Conservation (phyloP, 106 monocot genomes). For the Gastrodia elata region DNA sequence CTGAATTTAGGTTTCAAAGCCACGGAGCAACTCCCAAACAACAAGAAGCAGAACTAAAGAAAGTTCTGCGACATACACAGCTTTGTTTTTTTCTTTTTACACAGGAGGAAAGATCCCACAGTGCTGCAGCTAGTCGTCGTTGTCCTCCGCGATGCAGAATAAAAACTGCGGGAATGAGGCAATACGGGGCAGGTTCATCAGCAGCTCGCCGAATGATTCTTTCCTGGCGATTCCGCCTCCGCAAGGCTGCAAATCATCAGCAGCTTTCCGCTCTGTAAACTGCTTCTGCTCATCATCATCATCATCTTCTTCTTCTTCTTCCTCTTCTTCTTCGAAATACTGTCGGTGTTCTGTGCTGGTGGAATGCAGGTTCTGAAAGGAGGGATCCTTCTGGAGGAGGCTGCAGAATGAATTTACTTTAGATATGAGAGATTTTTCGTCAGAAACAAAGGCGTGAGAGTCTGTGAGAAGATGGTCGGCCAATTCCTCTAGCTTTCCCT, state of each 20-base stretch:
- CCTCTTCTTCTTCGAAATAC: neutral
- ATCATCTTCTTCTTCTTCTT: neutral
- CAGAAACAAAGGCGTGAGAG: constrained; percentile 40
- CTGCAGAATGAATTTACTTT: constrained; percentile 77
- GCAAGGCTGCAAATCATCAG: constrained; percentile 9
- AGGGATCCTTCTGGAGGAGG: constrained; percentile 57
- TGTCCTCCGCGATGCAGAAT: constrained; percentile 48
- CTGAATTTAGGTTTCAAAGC: neutral
- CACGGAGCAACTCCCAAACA: neutral
- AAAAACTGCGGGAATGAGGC: constrained; percentile 69
- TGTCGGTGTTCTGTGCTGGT: neutral
- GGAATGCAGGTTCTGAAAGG: constrained; percentile 16
- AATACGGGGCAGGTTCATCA: constrained; percentile 65
- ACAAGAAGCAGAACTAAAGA: neutral
- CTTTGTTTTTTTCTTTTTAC: constrained; percentile 3
- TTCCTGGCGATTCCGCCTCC: constrained; percentile 42
- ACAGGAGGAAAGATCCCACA: neutral
- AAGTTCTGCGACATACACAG: neutral
- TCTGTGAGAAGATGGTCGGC: constrained; percentile 60
- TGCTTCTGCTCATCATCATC: neutral
- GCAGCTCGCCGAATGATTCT: constrained; percentile 70
- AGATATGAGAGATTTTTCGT: constrained; percentile 63
- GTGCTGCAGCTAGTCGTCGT: constrained; percentile 12
- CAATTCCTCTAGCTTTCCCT: constrained; percentile 52
- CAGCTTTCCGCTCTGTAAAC: neutral